Percentiles rank a stretch among this genome's conserved stretches.
Conservation (phyloP, 345 rosid genomes). For the Pistacia atlantica region DNA sequence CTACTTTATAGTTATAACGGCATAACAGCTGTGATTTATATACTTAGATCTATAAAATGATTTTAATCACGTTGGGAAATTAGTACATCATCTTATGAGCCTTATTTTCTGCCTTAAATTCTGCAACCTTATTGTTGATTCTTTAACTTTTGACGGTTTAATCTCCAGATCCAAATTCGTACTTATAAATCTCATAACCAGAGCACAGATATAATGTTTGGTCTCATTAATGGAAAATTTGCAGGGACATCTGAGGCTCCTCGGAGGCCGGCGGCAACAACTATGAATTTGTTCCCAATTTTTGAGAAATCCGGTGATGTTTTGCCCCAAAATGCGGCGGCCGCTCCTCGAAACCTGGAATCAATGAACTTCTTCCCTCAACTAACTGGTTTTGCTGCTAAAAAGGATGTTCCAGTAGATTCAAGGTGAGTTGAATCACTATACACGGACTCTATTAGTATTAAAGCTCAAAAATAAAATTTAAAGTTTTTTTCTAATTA, state of each 20-base stretch:
- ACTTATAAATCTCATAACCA: not conserved
- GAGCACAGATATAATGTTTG: slow-evolving; percentile 17
- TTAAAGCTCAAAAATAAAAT: not conserved
- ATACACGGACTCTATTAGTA: not conserved
- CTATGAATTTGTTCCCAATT: slow-evolving; percentile 69
- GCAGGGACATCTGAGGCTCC: slow-evolving; percentile 33
- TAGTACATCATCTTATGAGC: not conserved
- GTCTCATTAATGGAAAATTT: slow-evolving; percentile 21
- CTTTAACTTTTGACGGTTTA: not conserved
- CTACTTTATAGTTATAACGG: not conserved
- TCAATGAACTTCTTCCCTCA: slow-evolving; percentile 69
- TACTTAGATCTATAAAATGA: slow-evolving; percentile 10
- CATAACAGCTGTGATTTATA: not conserved
- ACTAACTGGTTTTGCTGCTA: slow-evolving; percentile 44
- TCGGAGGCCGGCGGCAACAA: slow-evolving; percentile 36
- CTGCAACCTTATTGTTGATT: too few relatives aligned
- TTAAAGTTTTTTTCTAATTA: slow-evolving; percentile 12
- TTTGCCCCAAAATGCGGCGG: slow-evolving; percentile 12
- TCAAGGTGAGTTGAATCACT: slow-evolving; percentile 35
- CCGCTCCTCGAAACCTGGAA: slow-evolving; percentile 26
- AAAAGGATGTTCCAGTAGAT: slow-evolving; percentile 38
- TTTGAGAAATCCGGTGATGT: slow-evolving; percentile 19
- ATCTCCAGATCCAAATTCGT: slow-evolving; percentile 23
- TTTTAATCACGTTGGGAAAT: not conserved
- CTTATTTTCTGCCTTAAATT: too few relatives aligned